A percentile compares a stretch with the other conserved stretches of the same genome.
Evolutionary conservation across 176 grass and related monocot species (phyloP).

Genomic region (barley (Hordeum vulgare)): MorexV3_pseudomolecules_assembly NC_058519.1:263873781-263874280

Average conservation of each 20-base stretch:
- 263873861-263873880: not conserved
- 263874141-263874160: not conserved
- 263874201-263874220: not conserved
- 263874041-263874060: not conserved
- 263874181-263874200: not conserved
- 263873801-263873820: not conserved
- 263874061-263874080: not conserved
- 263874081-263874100: not conserved
- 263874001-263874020: not conserved
- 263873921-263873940: not conserved
- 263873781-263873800: not conserved
- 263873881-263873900: not conserved
- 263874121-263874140: not conserved
- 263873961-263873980: not conserved
- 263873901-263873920: not conserved
- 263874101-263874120: not conserved
- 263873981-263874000: not conserved
- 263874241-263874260: not conserved
- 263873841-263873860: not conserved
- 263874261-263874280: not conserved
- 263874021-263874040: not conserved
- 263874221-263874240: not conserved
- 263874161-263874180: not conserved
- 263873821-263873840: not conserved
- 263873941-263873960: not conserved